A percentile compares a stretch with the other conserved stretches of the same genome.
Conservation (phyloP, 1,284 basidiomycete genomes). For the Exobasidium rhododendri region DNA sequence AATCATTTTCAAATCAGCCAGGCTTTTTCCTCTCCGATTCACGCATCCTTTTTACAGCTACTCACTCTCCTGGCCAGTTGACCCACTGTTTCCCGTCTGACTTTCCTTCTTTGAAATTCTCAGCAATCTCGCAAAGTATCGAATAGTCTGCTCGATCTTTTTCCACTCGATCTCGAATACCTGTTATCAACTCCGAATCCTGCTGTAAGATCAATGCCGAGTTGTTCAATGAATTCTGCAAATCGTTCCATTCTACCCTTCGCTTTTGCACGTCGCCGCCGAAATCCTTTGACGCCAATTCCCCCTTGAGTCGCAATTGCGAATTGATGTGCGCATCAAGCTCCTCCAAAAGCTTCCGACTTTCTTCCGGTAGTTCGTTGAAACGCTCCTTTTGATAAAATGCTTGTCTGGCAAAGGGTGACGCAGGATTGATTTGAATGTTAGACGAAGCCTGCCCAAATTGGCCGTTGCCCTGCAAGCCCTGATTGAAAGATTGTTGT, state of each 20-base stretch:
- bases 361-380: slow-evolving; percentile 50
- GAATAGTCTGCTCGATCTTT: slow-evolving; percentile 41
- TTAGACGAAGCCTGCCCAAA: slow-evolving; percentile 14
- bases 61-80: slow-evolving; percentile 26
- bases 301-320: slow-evolving; percentile 18
- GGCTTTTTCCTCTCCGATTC: no score
- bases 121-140: slow-evolving; percentile 39
- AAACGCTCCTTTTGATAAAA: slow-evolving; percentile 51
- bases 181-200: slow-evolving; percentile 26
- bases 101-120: slow-evolving; percentile 29
- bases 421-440: slow-evolving; percentile 9
- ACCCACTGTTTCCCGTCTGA: slow-evolving; percentile 12
- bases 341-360: slow-evolving; percentile 43
- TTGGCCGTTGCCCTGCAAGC: slow-evolving; percentile 13
- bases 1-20: neutral
- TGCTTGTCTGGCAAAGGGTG: slow-evolving; percentile 36
- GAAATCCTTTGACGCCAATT: slow-evolving; percentile 22
- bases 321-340: slow-evolving; percentile 31
- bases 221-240: slow-evolving; percentile 15
- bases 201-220: slow-evolving; percentile 36
- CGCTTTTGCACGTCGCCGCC: slow-evolving; percentile 35
- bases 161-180: slow-evolving; percentile 33
- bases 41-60: no score
- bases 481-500: slow-evolving; percentile 13
- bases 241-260: slow-evolving; percentile 38